Evolutionary conservation across 306 rosid species (phyloP), one percentile per base, ranked within the genome.

Genomic region (Phaseolus lunatus): DNA sequence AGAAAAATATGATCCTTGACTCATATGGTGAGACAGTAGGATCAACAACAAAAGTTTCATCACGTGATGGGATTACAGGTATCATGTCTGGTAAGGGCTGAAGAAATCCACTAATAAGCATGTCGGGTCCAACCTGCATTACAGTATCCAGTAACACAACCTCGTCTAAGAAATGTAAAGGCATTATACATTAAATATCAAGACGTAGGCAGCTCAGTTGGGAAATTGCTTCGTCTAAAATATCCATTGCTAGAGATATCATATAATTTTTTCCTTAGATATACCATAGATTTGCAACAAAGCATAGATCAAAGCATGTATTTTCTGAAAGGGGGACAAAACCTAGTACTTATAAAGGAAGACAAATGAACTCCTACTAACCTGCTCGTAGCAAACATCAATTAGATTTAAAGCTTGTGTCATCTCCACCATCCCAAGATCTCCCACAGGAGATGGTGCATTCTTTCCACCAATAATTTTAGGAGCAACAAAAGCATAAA

Each of bases 371-470:
- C 48, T 53, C 24, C 48, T 49, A 85, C 84, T 35, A 72, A 94
- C 97, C 97, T 92, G 94, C 76, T 95, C 88, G 67, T 88, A 92
- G 83, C 81, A 79, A 84, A 95, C 93, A 78, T 92, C 99, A 82
- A 86, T 86, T 65, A 95, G 85, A 78, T 89, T 84, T 66, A 92
- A 79, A 64, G 99, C 97, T 79, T 92, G 99, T 71, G 99, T 79
- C 97, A 92, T 95, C 90, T 95, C 97, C 81, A 95, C 97, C 99
- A 95, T 95, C 84, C 97, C 99, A 24, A 95, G 97, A 80, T 95
- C 97, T 73, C 97, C 93, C 58, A 95, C 99, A 43, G 99, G 99
- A 67, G 97, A 82, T 26, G 99, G 97, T 3, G 97, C 97, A 80
- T 84, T 71, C 86, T 82, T 88, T 41, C 97, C 99, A 19, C 97